Evolutionary conservation across 2,329 filamentous ascomycete species (phyloP).

Genomic region (Byssothecium circinans): DNA sequence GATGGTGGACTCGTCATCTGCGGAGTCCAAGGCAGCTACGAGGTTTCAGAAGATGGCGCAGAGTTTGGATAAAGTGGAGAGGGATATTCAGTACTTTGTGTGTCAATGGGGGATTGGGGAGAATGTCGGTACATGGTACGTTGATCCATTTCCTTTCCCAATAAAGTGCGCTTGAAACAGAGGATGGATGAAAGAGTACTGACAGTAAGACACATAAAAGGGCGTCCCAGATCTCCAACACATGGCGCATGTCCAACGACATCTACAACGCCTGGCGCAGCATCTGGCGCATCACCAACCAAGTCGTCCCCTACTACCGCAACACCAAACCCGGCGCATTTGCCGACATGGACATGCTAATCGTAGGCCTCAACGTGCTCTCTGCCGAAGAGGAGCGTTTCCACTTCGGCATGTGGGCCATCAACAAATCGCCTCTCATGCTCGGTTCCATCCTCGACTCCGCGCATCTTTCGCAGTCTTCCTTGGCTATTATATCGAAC

Average conservation of each 20-base stretch:
- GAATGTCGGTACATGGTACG: constrained; percentile 34
- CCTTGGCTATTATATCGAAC: constrained; percentile 46
- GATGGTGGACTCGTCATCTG: constrained; percentile 42
- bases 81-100: constrained; percentile 40
- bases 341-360: constrained; percentile 49
- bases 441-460: constrained; percentile 47
- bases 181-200: background rate
- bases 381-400: constrained; percentile 44
- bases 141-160: too few species aligned
- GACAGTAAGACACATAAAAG: background rate
- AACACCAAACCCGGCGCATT: constrained; percentile 32
- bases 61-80: constrained; percentile 28
- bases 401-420: constrained; percentile 52
- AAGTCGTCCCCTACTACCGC: constrained; percentile 34
- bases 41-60: constrained; percentile 35
- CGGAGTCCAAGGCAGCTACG: constrained; percentile 30
- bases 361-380: constrained; percentile 45
- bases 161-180: too few species aligned
- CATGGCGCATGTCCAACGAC: constrained; percentile 43
- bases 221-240: constrained; percentile 38
- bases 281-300: constrained; percentile 39
- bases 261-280: constrained; percentile 40
- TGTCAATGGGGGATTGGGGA: constrained; percentile 46
- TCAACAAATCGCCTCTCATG: constrained; percentile 51
- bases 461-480: constrained; percentile 10